Percentiles rank a stretch among this genome's conserved stretches.
These are phyloP conservation scores for Quillaja saponaria DNA, from an alignment of 306 rosid genomes.

Conservation along the genomic window DNA sequence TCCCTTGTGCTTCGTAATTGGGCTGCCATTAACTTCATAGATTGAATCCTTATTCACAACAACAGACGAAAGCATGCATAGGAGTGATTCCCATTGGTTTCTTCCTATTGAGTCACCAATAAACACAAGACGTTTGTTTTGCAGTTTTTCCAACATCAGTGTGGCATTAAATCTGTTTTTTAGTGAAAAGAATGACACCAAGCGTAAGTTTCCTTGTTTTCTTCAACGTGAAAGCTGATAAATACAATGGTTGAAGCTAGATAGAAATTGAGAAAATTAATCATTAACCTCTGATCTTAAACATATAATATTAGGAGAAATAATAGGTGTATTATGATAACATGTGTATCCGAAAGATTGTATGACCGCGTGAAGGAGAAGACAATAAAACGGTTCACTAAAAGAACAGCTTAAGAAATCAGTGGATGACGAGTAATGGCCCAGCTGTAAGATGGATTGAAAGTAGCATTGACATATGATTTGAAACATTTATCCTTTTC, in stretches of 20 bases:
- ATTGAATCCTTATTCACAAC: constrained; percentile 62
- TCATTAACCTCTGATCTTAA: no score
- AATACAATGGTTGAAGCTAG: not conserved
- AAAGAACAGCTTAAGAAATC: no score
- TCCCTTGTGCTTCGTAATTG: constrained; percentile 94
- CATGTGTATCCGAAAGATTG: no score
- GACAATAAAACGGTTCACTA: no score
- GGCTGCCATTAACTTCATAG: constrained; percentile 84
- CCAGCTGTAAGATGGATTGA: not conserved
- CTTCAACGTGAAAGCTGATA: not conserved
- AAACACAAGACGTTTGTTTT: constrained; percentile 67
- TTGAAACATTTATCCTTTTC: not conserved
- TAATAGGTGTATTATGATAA: no score
- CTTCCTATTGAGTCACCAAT: constrained; percentile 93
- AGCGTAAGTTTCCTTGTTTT: not conserved
- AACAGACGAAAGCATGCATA: constrained; percentile 82
- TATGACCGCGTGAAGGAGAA: no score
- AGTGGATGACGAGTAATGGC: no score
- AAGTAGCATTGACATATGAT: not conserved
- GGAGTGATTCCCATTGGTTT: constrained; percentile 90
- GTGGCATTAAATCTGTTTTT: constrained; percentile 69
- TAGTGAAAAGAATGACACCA: not conserved
- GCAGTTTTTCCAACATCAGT: constrained; percentile 66
- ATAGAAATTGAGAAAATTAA: not conserved
- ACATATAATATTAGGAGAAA: no score